These are phyloP conservation scores for Quercus phellos DNA, from an alignment of 331 rosid species.

Conservation along the genomic window DNA sequence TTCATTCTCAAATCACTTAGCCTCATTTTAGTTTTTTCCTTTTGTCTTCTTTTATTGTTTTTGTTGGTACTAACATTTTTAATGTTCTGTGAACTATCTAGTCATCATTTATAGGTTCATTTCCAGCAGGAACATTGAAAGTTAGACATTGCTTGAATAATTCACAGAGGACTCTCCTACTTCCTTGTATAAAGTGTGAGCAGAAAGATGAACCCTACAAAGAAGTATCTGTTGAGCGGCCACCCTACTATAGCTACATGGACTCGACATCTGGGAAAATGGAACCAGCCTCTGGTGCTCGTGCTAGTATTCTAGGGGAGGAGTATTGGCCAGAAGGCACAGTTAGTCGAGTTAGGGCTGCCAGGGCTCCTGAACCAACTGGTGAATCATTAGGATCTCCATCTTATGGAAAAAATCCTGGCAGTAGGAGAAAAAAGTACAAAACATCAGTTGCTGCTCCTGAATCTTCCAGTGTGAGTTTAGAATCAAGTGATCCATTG, in stretches of 20 bases:
- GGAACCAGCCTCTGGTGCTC: conserved; percentile 97
- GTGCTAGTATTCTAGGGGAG: conserved; percentile 80
- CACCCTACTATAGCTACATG: conserved; percentile 77
- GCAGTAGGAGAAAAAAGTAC: conserved; percentile 89
- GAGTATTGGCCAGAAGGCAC: conserved; percentile 99
- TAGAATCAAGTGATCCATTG: conserved; percentile 29
- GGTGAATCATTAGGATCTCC: conserved; percentile 73
- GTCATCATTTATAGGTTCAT: conserved; percentile 58
- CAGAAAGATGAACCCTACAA: conserved; percentile 50
- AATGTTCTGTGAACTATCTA: conserved; percentile 22
- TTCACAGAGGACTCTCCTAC: conserved; percentile 35
- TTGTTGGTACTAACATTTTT: conserved; percentile 26
- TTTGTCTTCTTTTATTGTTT: neutral
- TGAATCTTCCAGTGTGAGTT: conserved; percentile 27
- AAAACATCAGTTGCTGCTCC: conserved; percentile 39
- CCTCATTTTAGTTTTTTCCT: neutral
- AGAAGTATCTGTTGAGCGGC: conserved; percentile 61
- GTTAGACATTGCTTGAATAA: conserved; percentile 41
- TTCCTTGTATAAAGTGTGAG: conserved; percentile 63
- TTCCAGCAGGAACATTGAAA: conserved; percentile 51
- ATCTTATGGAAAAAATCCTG: conserved; percentile 80
- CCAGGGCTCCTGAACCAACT: conserved; percentile 71
- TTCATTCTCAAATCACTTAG: neutral
- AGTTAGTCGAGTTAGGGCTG: conserved; percentile 76
- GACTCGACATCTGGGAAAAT: conserved; percentile 94